Conservation (phyloP, 345 rosid genomes). For the Dovyalis caffra region DNA sequence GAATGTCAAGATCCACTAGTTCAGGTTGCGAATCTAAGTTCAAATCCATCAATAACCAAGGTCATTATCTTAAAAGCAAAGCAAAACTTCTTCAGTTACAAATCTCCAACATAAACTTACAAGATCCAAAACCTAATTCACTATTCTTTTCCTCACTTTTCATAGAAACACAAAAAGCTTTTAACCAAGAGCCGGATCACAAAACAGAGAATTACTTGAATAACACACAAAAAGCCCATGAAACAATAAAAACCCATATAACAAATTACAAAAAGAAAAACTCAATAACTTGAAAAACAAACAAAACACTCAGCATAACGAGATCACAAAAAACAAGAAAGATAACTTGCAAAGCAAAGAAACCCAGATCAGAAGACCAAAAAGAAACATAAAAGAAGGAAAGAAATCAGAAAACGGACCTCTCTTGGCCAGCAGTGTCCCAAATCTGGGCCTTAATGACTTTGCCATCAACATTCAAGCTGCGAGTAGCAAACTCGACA, state of each 20-base stretch:
- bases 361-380: not conserved
- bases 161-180: not conserved
- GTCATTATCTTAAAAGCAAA: not conserved
- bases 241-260: not conserved
- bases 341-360: not conserved
- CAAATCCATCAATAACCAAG: constrained; percentile 12
- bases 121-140: not conserved
- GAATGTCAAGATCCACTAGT: constrained; percentile 6
- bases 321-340: constrained; percentile 17
- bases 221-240: constrained; percentile 10
- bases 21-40: not conserved
- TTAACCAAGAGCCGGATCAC: constrained; percentile 18
- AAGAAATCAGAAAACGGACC: constrained; percentile 31
- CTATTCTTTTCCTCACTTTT: not conserved
- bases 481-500: constrained; percentile 94
- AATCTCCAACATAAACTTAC: not conserved
- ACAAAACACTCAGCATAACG: not conserved
- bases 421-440: constrained; percentile 98
- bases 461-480: constrained; percentile 78
- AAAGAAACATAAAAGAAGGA: not conserved
- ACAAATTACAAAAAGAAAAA: constrained; percentile 2
- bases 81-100: constrained; percentile 8
- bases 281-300: not conserved
- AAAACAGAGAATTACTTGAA: constrained; percentile 14
- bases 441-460: constrained; percentile 97